A percentile compares a stretch with the other conserved stretches of the same genome.
phyloP scores from a whole-genome alignment of 164 flowering plant species.

The Piper longum region DNA sequence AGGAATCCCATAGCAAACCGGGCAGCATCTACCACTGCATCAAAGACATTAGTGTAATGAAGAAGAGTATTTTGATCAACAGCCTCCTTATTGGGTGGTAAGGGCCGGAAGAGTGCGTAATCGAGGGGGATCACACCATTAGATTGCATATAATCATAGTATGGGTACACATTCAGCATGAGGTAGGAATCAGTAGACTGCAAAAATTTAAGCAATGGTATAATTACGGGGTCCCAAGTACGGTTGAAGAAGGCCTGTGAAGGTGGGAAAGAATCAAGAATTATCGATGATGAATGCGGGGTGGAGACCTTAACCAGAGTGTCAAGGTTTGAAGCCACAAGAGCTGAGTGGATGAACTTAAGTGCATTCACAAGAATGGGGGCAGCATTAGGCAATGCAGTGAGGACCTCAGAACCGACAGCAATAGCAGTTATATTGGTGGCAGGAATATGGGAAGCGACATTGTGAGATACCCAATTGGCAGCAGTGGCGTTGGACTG shows the following conservation, averaged over 20 bases:
- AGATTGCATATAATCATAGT: constrained; percentile 73
- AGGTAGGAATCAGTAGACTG: constrained; percentile 56
- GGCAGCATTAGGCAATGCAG: constrained; percentile 73
- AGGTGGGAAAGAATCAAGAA: constrained; percentile 81
- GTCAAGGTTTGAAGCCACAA: constrained; percentile 66
- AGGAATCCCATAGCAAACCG: constrained; percentile 66
- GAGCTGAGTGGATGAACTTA: constrained; percentile 61
- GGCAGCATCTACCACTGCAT: constrained; percentile 80
- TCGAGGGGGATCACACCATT: constrained; percentile 68
- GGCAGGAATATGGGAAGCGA: constrained; percentile 56
- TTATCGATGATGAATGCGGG: constrained; percentile 67
- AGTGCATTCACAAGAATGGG: constrained; percentile 65
- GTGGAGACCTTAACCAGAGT: constrained; percentile 59
- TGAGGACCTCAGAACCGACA: constrained; percentile 74
- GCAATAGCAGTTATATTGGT: constrained; percentile 79
- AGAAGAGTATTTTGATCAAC: constrained; percentile 78
- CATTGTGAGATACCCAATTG: constrained; percentile 72
- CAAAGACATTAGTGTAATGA: constrained; percentile 79
- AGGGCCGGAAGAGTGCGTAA: constrained; percentile 71
- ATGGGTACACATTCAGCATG: constrained; percentile 84
- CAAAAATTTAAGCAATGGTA: constrained; percentile 59
- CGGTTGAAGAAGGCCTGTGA: constrained; percentile 85
- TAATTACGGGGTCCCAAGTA: constrained; percentile 53
- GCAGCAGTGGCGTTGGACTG: constrained; percentile 89
- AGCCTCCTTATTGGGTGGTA: constrained; percentile 75